Base-by-base conservation (phyloP, 495 filamentous ascomycete genomes). In the Penicillium herquei region DNA sequence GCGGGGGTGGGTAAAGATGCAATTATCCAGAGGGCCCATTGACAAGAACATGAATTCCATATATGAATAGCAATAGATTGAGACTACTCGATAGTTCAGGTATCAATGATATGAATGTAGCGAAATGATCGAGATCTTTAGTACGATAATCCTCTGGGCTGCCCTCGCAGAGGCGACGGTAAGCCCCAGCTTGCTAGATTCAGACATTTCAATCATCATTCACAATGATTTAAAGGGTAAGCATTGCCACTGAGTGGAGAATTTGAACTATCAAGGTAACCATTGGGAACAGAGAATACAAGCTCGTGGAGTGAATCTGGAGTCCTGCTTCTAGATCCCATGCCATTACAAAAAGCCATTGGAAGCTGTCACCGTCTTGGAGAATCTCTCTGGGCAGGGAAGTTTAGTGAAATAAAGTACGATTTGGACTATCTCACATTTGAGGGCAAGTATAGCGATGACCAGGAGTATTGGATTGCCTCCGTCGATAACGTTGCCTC, bases 211-310 rank as follows among this genome's bases (percentile, higher is more conserved):
- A 6, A 55, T 66, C 40, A 47, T 66, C 13, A 63, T 66, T 33
- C 63, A 66, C 32, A 66, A 66, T 63, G 63, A 66, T 18, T 34
- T 63, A 16, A 26, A 42, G 49, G 56, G 63, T 66, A 32, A 31
- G 12, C 13, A 44, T 12, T 2, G 12, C 13, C 43, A n/a, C 1
- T 41, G 12, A 3, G 40, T 26, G 6, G 39, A 13, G 26, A 3
- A 18, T 37, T 10, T 7, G 16, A n/a, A 41, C 6, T 7, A 32
- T 6, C n/a, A 12, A 41, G 1, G 16, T 42, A 52, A 4, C 55
- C 18, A 7, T 7, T 13, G 18, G 4, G 12, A 1, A 48, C 16
- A 66, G 63, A 66, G 34, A 52, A 26, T n/a, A 18, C 49, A 31
- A 66, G 63, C 21, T 52, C 63, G 13, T 42, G 44, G 35, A 49